Base-by-base conservation (phyloP, 2,329 filamentous ascomycete species). In the Seiridium unicorne region DNA sequence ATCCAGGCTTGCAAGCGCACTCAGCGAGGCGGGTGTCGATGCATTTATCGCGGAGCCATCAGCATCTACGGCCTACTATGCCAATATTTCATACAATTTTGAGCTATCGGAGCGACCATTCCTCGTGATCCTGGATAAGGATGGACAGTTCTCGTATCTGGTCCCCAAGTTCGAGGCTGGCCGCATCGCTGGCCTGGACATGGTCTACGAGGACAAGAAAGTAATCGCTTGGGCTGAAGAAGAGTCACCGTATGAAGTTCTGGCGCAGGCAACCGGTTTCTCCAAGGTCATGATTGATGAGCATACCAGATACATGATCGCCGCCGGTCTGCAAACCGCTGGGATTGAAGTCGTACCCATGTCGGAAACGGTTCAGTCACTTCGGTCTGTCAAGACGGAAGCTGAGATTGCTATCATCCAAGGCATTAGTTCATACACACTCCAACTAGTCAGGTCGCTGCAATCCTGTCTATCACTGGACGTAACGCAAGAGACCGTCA, bases 41-140 rank as follows among this genome's bases (percentile, higher is more conserved):
- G 70, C 69, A 55, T 72, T 72, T 59, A 51, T 72, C 44, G 68
- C 67, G 8, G 70, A 71, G 57, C 69, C 70, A 38, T 72, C 70
- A 26, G 66, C 68, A 1, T 66, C 62, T 1, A 68, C 65, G 5
- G 61, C 63, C 1, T 69, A 68, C 60, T 68, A 68, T 38, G 64
- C 64, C 61, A 68, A 69, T 36, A 62, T 68, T 31, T 68, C 67
- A n/a, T 48, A 59, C 51, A 55, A 54, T 7, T 66, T 68, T 40
- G 26, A 62, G 10, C 63, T 72, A 31, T 72, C 70, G 9, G 69
- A 72, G 63, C 68, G 69, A 2, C 69, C 70, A 2, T 72, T 67
- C 46, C 63, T 70, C 26, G 62, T 70, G 56, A 61, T 70, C 44
- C 51, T 72, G 26, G 64, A 64, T 48, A 62, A 62, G 51, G 61